Evolutionary conservation across 768 basidiomycete genomes (phyloP).

Genomic region (Rhizopogon vesiculosus): DNA sequence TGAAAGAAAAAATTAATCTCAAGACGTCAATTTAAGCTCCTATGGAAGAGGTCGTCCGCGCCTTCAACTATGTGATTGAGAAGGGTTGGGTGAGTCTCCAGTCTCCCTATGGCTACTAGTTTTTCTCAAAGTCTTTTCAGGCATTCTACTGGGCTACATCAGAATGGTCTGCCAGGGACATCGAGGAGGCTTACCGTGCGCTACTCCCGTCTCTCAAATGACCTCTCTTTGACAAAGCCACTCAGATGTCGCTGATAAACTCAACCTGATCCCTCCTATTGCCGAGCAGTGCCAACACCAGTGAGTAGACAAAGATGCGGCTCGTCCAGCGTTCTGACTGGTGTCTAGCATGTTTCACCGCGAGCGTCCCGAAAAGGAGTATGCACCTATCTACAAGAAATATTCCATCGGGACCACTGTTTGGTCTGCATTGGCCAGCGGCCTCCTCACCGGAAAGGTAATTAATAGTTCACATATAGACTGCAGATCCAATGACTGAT

Average conservation of each 20-base stretch:
- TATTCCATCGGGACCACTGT: conserved; percentile 46
- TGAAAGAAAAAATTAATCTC: neutral
- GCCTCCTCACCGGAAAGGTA: conserved; percentile 52
- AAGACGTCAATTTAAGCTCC: conserved; percentile 22
- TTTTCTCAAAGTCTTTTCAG: conserved; percentile 11
- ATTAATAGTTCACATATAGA: neutral
- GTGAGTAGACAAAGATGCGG: conserved; percentile 15
- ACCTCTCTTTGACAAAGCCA: neutral
- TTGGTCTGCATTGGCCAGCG: conserved; percentile 52
- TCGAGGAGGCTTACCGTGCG: conserved; percentile 39
- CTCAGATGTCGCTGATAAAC: conserved; percentile 43
- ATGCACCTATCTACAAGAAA: conserved; percentile 40
- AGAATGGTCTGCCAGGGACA: conserved; percentile 52
- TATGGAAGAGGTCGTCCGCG: conserved; percentile 54
- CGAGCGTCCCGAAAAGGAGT: conserved; percentile 52
- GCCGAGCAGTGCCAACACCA: conserved; percentile 50
- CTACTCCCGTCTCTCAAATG: neutral
- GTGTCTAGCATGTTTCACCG: conserved; percentile 44
- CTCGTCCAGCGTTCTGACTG: neutral
- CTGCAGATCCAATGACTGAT: neutral
- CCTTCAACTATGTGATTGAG: conserved; percentile 52
- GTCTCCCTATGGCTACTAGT: neutral
- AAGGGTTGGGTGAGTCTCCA: conserved; percentile 34
- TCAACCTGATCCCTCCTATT: conserved; percentile 45
- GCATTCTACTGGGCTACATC: conserved; percentile 47